phyloP scores from a whole-genome alignment of 176 grass and related monocot species.

The Otatea glauca region DNA sequence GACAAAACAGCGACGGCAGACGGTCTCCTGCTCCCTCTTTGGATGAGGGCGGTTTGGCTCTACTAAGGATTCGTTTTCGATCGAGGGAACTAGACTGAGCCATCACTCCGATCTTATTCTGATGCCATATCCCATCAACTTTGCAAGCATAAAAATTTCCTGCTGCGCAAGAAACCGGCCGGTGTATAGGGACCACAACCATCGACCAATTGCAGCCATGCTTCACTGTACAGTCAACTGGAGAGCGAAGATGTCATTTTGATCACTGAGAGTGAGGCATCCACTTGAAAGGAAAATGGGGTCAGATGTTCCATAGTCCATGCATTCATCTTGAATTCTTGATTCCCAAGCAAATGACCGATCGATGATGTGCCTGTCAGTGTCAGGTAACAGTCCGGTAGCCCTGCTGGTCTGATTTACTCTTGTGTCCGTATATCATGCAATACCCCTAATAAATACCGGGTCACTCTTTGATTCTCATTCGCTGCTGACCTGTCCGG shows the following conservation, averaged over 20 bases:
- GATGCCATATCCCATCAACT: background rate
- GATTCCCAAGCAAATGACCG: constrained; percentile 26
- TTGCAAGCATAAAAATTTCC: background rate
- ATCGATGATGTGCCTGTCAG: background rate
- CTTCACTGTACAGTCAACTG: background rate
- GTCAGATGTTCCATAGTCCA: background rate
- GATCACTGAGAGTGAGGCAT: background rate
- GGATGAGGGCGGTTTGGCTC: background rate
- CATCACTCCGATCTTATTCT: background rate
- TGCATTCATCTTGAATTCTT: background rate
- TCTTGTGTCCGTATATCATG: background rate
- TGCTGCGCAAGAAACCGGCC: constrained; percentile 16
- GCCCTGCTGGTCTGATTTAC: background rate
- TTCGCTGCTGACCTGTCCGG: too few relatives aligned
- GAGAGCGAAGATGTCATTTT: background rate
- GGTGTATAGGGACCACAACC: background rate
- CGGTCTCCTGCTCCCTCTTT: background rate
- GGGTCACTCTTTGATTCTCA: too few relatives aligned
- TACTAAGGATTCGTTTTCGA: background rate
- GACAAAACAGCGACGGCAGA: too few relatives aligned
- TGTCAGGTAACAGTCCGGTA: background rate
- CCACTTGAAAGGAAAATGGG: background rate
- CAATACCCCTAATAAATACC: too few relatives aligned
- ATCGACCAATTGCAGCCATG: background rate
- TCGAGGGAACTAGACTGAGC: background rate